Evolutionary conservation across 2,329 filamentous ascomycete species (phyloP), one percentile per base, ranked within the genome.

Genomic region (Furcasterigmium sp.): DNA sequence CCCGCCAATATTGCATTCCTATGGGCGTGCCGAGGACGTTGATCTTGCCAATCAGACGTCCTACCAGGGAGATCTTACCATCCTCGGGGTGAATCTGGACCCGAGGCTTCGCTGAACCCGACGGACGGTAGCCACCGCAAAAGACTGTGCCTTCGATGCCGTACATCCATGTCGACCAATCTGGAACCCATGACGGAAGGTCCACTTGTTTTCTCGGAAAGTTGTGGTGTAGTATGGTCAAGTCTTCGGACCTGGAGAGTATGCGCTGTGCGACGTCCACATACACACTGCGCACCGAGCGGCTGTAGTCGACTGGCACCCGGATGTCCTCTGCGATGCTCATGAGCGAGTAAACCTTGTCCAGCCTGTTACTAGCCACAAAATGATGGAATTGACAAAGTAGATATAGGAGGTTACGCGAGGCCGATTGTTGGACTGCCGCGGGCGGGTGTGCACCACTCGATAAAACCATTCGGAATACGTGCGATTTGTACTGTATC

Each of bases 121-220:
- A 28, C 13, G 25, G 25, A 13, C 25, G 13, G 8, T 8, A 13
- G 25, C 13, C 8, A 13, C 25, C 25, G 25, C 25, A 28, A 8
- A 8, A 13, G 13, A 28, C 25, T 8, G 13, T 13, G 13, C 8
- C 8, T 13, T 28, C 25, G 25, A 13, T 28, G 8, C 25, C 25
- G 13, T 28, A 28, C 8, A 8, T 8, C 25, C 25, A 28, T 28
- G 8, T 28, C 2, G 56, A 52, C 60, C 60, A 63, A 45, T 64
- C 60, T 7, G 60, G 59, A 4, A 57, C 58, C 61, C 61, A 64
- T 3, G 59, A 61, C 3, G 61, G 61, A 15, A 63, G 19, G 41
- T 58, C 55, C 2, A 61, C 42, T 4, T 46, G 42, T 15, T 47
- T 50, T 11, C 51, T 45, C 3, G 21, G 14, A 4, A 28, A 28